A percentile compares a stretch with the other conserved stretches of the same genome.
These are phyloP conservation scores for Rhodamnia rubescens DNA, from an alignment of 345 rosid genomes.

Conservation along the genomic window DNA sequence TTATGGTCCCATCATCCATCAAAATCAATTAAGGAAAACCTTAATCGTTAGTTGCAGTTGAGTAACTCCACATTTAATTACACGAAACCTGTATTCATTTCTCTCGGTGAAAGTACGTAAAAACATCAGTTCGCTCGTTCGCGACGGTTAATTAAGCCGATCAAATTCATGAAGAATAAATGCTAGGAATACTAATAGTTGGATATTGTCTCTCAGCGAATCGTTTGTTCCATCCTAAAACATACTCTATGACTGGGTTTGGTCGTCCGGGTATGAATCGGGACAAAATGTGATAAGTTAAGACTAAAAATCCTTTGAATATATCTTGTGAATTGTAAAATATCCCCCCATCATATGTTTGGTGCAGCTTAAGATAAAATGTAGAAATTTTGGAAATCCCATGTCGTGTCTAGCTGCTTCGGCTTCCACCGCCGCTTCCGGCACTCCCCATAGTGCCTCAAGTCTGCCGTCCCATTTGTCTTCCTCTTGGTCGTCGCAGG, in stretches of 20 bases:
- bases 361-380: background rate
- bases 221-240: background rate
- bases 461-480: no score
- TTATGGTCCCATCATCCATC: background rate
- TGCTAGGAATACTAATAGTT: no score
- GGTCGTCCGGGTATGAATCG: background rate
- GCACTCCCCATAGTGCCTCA: no score
- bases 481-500: no score
- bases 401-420: background rate
- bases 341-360: background rate
- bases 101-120: background rate
- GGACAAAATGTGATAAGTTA: background rate
- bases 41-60: background rate
- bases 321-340: accelerated
- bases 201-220: no score
- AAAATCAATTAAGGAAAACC: background rate
- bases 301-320: background rate
- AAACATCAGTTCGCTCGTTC: background rate
- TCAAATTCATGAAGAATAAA: background rate
- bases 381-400: background rate
- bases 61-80: background rate
- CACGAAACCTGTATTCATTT: background rate
- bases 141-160: background rate
- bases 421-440: background rate
- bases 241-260: background rate